Evolutionary conservation across 495 filamentous ascomycete species (phyloP).

Genomic region (Staphylotrichum longicolle): DNA sequence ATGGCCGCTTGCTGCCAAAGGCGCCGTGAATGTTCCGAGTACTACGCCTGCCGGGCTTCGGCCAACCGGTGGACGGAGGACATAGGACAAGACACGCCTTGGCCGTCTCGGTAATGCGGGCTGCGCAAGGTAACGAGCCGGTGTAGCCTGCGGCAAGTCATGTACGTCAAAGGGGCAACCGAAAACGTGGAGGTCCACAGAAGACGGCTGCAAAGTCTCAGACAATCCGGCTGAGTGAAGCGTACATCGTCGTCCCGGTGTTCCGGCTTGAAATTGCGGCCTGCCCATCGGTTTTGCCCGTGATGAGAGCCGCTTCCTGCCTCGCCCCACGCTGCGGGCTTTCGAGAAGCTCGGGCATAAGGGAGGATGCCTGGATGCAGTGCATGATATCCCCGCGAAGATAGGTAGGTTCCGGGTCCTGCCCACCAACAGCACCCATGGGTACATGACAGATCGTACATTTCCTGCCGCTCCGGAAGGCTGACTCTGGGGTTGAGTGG

Average conservation of each 20-base stretch:
- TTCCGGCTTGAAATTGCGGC: constrained; percentile 12
- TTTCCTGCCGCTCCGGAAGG: neutral
- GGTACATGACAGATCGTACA: neutral
- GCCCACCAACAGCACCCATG: too few relatives aligned
- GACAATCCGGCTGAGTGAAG: constrained; percentile 20
- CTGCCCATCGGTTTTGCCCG: neutral
- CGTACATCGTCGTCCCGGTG: constrained; percentile 18
- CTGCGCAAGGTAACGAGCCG: constrained; percentile 15
- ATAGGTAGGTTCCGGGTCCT: too few relatives aligned
- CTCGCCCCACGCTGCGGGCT: neutral
- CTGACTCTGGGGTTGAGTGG: constrained; percentile 8
- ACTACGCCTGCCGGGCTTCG: constrained; percentile 5
- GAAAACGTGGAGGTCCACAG: constrained; percentile 23
- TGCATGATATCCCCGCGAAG: too few relatives aligned
- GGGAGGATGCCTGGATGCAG: neutral
- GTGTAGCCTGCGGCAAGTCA: constrained; percentile 25
- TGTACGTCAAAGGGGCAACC: constrained; percentile 29
- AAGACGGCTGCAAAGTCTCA: constrained; percentile 15
- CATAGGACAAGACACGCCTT: constrained; percentile 1
- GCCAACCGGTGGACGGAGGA: neutral
- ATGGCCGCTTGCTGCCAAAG: constrained; percentile 21
- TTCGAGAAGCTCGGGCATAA: neutral
- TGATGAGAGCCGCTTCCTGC: neutral
- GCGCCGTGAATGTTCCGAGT: constrained; percentile 13
- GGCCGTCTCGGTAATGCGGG: constrained; percentile 15